Conservation (phyloP, 345 rosid genomes). For the Rhizophora mangle region DNA sequence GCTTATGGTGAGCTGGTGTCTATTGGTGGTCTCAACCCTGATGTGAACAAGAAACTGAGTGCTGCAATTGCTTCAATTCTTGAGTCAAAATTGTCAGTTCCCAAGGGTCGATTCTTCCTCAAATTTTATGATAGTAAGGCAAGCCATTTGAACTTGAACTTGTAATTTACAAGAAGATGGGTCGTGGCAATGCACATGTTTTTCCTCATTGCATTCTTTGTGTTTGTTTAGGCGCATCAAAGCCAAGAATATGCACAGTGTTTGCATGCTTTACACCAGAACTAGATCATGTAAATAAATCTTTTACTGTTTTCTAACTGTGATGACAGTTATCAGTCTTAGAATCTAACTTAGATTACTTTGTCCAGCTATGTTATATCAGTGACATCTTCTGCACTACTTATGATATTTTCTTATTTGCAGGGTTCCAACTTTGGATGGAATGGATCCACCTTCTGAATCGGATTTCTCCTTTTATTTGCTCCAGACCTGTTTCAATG, state of each 20-base stretch:
- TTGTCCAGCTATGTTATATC: slow-evolving; percentile 2
- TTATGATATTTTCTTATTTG: slow-evolving; percentile 18
- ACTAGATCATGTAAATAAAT: slow-evolving; percentile 66
- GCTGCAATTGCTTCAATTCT: slow-evolving; percentile 72
- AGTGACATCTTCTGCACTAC: not conserved
- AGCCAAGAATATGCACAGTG: slow-evolving; percentile 98
- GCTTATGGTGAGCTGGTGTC: slow-evolving; percentile 94
- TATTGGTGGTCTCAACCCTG: slow-evolving; percentile 77
- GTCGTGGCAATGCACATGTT: slow-evolving; percentile 26
- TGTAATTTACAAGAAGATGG: slow-evolving; percentile 21
- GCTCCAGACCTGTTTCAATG: slow-evolving; percentile 4
- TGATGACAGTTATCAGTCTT: slow-evolving; percentile 15
- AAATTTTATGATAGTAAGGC: slow-evolving; percentile 89
- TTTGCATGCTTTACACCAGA: slow-evolving; percentile 99
- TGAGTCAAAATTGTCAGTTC: slow-evolving; percentile 76
- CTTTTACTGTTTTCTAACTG: slow-evolving; percentile 25
- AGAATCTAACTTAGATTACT: slow-evolving; percentile 13
- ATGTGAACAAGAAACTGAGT: slow-evolving; percentile 81
- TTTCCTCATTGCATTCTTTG: slow-evolving; percentile 57
- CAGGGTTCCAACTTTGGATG: slow-evolving; percentile 95
- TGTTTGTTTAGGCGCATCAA: slow-evolving; percentile 88
- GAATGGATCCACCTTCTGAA: slow-evolving; percentile 85
- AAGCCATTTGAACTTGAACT: slow-evolving; percentile 32
- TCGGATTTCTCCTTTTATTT: slow-evolving; percentile 2
- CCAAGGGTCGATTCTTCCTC: slow-evolving; percentile 83